These are phyloP conservation scores for Candida pseudoviswanathii DNA, from an alignment of 1,139 yeast species.

Conservation along the genomic window DNA sequence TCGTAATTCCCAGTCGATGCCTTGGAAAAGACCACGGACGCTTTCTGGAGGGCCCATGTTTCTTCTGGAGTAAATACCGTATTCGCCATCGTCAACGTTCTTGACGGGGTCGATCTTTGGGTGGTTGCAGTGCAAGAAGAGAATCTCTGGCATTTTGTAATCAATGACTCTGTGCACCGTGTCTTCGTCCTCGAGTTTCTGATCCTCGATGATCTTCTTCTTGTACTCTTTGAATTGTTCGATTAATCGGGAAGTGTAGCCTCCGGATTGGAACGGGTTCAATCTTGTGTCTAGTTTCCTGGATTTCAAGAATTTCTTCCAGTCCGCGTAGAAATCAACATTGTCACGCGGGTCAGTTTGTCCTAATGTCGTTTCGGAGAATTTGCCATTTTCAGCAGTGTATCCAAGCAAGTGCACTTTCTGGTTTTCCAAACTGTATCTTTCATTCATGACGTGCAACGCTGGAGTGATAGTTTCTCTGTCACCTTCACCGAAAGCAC, in stretches of 20 bases:
- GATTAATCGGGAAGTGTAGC: slow-evolving; percentile 25
- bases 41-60: slow-evolving; percentile 24
- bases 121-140: slow-evolving; percentile 46
- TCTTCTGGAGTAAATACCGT: slow-evolving; percentile 21
- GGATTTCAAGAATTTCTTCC: slow-evolving; percentile 29
- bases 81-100: slow-evolving; percentile 22
- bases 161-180: slow-evolving; percentile 13
- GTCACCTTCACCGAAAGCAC: slow-evolving; percentile 42
- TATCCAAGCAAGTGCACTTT: slow-evolving; percentile 30
- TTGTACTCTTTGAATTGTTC: slow-evolving; percentile 23
- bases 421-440: slow-evolving; percentile 30
- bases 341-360: slow-evolving; percentile 36
- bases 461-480: slow-evolving; percentile 45
- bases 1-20: slow-evolving; percentile 25
- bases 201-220: slow-evolving; percentile 14
- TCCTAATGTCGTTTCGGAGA: slow-evolving; percentile 34
- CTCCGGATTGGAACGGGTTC: slow-evolving; percentile 33
- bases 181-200: slow-evolving; percentile 14
- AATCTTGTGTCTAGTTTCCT: slow-evolving; percentile 29
- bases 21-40: slow-evolving; percentile 17
- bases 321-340: slow-evolving; percentile 24
- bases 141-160: slow-evolving; percentile 26
- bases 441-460: slow-evolving; percentile 36
- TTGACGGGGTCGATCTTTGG: slow-evolving; percentile 42
- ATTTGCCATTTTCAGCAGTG: slow-evolving; percentile 20